Base-by-base conservation (phyloP, 1,284 basidiomycete species). In the Agroathelia rolfsii region DNA sequence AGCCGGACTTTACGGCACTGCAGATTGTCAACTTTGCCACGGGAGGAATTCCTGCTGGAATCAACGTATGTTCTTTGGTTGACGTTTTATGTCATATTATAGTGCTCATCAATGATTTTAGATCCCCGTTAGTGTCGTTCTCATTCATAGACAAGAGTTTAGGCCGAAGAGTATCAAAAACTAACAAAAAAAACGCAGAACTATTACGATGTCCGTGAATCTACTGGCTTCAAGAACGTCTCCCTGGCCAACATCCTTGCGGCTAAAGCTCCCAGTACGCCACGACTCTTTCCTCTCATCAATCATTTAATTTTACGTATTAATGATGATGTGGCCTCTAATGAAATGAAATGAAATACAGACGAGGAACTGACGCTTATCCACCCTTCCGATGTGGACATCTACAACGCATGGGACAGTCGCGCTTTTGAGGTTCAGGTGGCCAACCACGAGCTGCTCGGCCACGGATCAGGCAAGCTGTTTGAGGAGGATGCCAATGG, bases 341-440 rank as follows among this genome's bases (percentile, higher is more conserved):
- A n/a, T n/a, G n/a, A n/a, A n/a, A n/a, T n/a, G n/a, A n/a, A n/a
- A n/a, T n/a, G n/a, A n/a, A n/a, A n/a, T n/a, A n/a, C 42, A 83
- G 79, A 78, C 36, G 79, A 87, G 50, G 72, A 78, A 47, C 53
- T 84, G 16, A 84, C 85, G 0, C 88, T 89, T 53, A 70, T 88
- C 35, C 78, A 83, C 33, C 79, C 81, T 8, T 74, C 78, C 38
- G 26, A 71, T 35, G 46, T 71, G 9, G 68, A 64, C 3, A 56
- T 85, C 6, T 87, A 81, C 58, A 77, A 81, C 42, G 61, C 65
- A 19, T 88, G 81, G 83, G 80, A 86, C 41, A 69, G 62, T 27
- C 65, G 69, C 11, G 73, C 83, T 0, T 88, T 88, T 42, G 85
- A 88, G 43, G 62, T 90, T 0, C 85, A 88, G 45, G 86, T 89